A percentile compares a stretch with the other conserved stretches of the same genome.
Evolutionary conservation across 768 basidiomycete species (phyloP).

Genomic region (Fomitopsis serialis): DNA sequence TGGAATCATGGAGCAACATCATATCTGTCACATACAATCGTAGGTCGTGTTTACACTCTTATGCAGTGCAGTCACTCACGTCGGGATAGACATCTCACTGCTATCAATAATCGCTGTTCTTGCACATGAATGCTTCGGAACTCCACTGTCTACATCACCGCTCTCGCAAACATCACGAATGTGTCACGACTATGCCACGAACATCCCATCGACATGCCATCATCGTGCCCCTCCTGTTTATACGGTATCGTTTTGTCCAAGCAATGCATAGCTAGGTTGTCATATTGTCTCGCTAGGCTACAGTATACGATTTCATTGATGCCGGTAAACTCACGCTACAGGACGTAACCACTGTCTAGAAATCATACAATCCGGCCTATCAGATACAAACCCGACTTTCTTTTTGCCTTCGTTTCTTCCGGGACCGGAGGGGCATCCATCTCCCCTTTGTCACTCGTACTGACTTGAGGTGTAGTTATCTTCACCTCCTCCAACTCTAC

Average conservation of each 20-base stretch:
- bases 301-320: too few relatives aligned
- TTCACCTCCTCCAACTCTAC: slow-evolving; percentile 38
- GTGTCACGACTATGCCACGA: too few relatives aligned
- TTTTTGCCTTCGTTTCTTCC: slow-evolving; percentile 56
- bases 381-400: slow-evolving; percentile 63
- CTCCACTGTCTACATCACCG: not conserved
- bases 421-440: slow-evolving; percentile 16
- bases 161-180: not conserved
- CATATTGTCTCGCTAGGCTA: too few relatives aligned
- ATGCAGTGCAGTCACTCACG: not conserved
- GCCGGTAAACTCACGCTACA: too few relatives aligned
- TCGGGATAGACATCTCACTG: not conserved
- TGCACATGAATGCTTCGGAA: not conserved
- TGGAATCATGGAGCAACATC: not conserved
- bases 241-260: too few relatives aligned
- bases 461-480: not conserved
- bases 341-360: too few relatives aligned
- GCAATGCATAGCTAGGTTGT: too few relatives aligned
- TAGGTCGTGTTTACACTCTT: not conserved
- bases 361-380: slow-evolving; percentile 72
- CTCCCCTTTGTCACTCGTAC: not conserved
- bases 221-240: too few relatives aligned
- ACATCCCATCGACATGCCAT: too few relatives aligned
- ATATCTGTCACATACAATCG: not conserved
- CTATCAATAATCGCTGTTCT: not conserved